Evolutionary conservation across 2,329 filamentous ascomycete species (phyloP).

Genomic region (Ceratocystis huliohia): DNA sequence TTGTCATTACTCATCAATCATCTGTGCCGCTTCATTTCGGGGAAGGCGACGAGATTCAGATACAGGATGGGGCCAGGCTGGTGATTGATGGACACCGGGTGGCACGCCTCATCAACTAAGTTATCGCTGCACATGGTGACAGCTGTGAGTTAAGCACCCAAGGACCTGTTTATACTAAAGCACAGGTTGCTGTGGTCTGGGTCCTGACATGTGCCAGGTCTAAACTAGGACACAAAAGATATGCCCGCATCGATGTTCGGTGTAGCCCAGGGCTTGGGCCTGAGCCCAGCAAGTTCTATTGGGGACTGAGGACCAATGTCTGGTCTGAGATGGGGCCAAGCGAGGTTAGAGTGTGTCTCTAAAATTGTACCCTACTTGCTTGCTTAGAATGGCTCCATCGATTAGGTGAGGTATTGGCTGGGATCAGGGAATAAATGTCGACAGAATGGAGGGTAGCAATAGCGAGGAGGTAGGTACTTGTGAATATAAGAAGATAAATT

Average conservation of each 20-base stretch:
- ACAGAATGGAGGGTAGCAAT: background rate
- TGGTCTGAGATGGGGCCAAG: background rate
- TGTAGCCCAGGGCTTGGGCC: background rate
- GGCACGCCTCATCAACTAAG: background rate
- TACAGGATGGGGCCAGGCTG: background rate
- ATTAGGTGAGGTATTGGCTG: background rate
- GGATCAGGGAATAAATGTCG: background rate
- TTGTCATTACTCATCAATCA: background rate
- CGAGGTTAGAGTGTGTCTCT: background rate
- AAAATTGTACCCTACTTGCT: background rate
- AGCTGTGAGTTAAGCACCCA: background rate
- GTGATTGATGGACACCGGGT: background rate
- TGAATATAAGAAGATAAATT: background rate
- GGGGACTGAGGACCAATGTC: background rate
- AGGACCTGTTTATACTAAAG: background rate
- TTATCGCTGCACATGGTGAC: no score
- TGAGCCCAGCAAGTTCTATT: background rate
- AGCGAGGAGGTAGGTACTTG: background rate
- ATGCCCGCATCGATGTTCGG: background rate
- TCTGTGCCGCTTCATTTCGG: slow-evolving; percentile 1
- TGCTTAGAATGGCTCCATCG: background rate
- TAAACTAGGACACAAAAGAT: background rate
- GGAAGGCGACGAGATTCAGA: background rate
- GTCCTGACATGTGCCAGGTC: background rate
- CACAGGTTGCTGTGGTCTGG: background rate